Percentiles rank a stretch among this genome's conserved stretches.
Conservation (phyloP, 164 flowering plant species). For the Aristolochia contorta region DNA sequence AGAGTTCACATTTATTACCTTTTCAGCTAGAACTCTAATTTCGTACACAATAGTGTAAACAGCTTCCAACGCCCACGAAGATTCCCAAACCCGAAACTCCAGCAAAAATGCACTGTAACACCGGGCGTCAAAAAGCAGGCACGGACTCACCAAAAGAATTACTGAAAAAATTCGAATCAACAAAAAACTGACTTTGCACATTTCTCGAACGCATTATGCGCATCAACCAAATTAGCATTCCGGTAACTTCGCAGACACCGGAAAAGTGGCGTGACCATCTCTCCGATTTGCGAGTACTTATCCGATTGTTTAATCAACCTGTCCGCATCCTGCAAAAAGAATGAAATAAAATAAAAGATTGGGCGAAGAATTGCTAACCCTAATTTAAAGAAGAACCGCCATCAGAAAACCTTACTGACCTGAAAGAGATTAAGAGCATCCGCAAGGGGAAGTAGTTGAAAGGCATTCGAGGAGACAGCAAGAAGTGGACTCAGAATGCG, state of each 20-base stretch:
- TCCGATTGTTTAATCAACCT: conserved; percentile 68
- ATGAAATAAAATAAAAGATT: background rate
- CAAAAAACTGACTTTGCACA: conserved; percentile 49
- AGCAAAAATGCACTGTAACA: conserved; percentile 74
- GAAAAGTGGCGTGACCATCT: conserved; percentile 48
- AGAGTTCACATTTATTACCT: conserved; percentile 27
- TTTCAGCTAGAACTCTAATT: conserved; percentile 92
- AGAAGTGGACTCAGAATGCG: conserved; percentile 56
- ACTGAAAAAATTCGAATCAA: background rate
- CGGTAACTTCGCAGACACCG: conserved; percentile 64
- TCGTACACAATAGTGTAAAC: conserved; percentile 67
- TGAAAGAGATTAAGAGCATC: conserved; percentile 80
- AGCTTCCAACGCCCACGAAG: conserved; percentile 95
- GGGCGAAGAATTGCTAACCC: background rate
- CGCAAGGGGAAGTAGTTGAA: conserved; percentile 57
- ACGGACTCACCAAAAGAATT: background rate
- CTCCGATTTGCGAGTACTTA: conserved; percentile 48
- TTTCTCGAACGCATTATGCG: conserved; percentile 76
- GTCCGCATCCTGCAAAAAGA: conserved; percentile 47
- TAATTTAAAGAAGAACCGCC: background rate
- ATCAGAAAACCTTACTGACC: conserved; percentile 23
- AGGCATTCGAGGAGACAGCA: conserved; percentile 62
- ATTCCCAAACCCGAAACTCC: conserved; percentile 96
- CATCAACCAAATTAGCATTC: conserved; percentile 45
- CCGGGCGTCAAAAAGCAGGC: background rate